Conservation (phyloP, 345 rosid species). For the Zanthoxylum bungeanum region DNA sequence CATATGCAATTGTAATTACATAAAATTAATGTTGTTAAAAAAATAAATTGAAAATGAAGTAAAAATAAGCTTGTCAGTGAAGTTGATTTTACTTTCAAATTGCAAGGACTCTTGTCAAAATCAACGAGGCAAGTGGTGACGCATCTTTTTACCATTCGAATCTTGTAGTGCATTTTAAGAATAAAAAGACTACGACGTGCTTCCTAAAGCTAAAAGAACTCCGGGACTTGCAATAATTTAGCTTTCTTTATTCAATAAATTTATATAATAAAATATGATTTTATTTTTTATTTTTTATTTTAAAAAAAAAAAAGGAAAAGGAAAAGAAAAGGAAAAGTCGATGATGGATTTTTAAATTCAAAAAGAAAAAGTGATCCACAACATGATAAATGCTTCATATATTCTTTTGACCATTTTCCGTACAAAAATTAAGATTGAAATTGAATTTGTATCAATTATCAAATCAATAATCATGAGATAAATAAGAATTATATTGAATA, state of each 20-base stretch:
- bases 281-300: not conserved
- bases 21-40: too few species aligned
- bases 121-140: not conserved
- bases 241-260: not conserved
- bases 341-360: not conserved
- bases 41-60: too few species aligned
- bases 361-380: constrained; percentile 5
- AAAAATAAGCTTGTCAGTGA: too few species aligned
- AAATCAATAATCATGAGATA: too few species aligned
- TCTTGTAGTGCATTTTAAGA: not conserved
- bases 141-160: not conserved
- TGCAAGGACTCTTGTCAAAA: not conserved
- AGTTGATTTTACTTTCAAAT: not conserved
- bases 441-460: too few species aligned
- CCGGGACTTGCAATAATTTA: constrained; percentile 23
- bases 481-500: too few species aligned
- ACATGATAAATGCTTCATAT: constrained; percentile 14
- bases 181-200: not conserved
- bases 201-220: not conserved
- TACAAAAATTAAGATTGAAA: constrained; percentile 5
- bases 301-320: not conserved
- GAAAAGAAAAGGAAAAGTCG: not conserved
- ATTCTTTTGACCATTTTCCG: constrained; percentile 16
- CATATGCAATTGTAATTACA: too few species aligned
- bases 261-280: too few species aligned